A percentile compares a stretch with the other conserved stretches of the same genome.
Conservation (phyloP, 139 green algal genomes). For the Micractinium sp. region DNA sequence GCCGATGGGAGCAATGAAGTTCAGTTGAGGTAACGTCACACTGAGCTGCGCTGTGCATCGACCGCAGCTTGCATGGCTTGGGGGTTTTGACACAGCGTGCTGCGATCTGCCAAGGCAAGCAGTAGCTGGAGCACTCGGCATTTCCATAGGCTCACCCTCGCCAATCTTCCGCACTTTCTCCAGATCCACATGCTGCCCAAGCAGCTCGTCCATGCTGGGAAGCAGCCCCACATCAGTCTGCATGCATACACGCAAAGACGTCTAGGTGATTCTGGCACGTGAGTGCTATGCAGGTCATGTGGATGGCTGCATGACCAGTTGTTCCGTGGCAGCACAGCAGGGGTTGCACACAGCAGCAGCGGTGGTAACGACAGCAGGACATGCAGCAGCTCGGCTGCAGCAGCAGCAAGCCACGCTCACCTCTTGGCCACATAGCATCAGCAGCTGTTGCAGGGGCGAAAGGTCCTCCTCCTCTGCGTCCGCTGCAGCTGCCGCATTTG, state of each 20-base stretch:
- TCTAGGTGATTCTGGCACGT: too few relatives aligned
- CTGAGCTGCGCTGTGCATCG: too few relatives aligned
- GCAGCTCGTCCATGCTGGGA: slow-evolving; percentile 66
- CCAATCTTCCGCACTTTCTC: slow-evolving; percentile 35
- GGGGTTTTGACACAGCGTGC: not conserved
- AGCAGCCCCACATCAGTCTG: slow-evolving; percentile 36
- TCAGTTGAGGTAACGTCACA: too few relatives aligned
- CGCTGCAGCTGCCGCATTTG: slow-evolving; percentile 24
- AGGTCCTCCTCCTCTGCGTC: slow-evolving; percentile 32
- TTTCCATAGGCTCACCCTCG: not conserved
- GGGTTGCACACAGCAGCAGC: not conserved
- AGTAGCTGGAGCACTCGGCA: not conserved
- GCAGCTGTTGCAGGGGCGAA: slow-evolving; percentile 68
- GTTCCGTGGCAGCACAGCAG: too few relatives aligned
- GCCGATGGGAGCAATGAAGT: too few relatives aligned
- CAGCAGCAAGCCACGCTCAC: slow-evolving; percentile 14
- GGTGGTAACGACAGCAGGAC: too few relatives aligned
- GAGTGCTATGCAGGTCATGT: too few relatives aligned
- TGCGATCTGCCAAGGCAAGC: not conserved
- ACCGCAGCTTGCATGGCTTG: not conserved
- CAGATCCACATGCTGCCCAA: slow-evolving; percentile 60
- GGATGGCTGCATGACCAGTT: too few relatives aligned
- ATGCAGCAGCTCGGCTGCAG: too few relatives aligned
- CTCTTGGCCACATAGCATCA: slow-evolving; percentile 75
- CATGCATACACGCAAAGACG: not conserved